A percentile compares a stretch with the other conserved stretches of the same genome.
Evolutionary conservation across 2,329 filamentous ascomycete genomes (phyloP).

Genomic region (Phialophora verrucosa): DNA sequence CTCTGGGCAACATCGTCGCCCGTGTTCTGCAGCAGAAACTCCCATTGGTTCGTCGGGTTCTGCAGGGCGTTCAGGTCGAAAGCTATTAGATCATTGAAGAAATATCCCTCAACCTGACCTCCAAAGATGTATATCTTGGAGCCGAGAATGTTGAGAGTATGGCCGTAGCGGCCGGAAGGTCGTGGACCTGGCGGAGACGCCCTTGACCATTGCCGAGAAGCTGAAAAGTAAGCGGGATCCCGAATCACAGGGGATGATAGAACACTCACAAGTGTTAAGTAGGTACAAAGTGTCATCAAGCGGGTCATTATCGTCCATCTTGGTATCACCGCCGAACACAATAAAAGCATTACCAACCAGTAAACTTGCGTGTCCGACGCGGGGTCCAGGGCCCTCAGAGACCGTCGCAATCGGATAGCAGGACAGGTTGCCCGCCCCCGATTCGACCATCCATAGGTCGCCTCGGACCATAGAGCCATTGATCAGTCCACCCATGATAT

Average conservation of each 20-base stretch:
- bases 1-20: slow-evolving; percentile 64
- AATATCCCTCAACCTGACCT: slow-evolving; percentile 94
- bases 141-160: slow-evolving; percentile 93
- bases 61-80: slow-evolving; percentile 97
- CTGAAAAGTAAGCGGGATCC: slow-evolving; percentile 57
- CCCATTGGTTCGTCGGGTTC: slow-evolving; percentile 89
- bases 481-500: slow-evolving; percentile 95
- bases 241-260: neutral
- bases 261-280: slow-evolving; percentile 87
- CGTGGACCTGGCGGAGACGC: slow-evolving; percentile 84
- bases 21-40: slow-evolving; percentile 80
- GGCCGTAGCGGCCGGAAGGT: slow-evolving; percentile 90
- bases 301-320: slow-evolving; percentile 88
- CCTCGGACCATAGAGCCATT: slow-evolving; percentile 95
- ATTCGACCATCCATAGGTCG: slow-evolving; percentile 97
- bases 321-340: slow-evolving; percentile 97
- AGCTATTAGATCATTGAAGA: slow-evolving; percentile 95
- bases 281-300: slow-evolving; percentile 96
- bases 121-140: slow-evolving; percentile 98
- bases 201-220: slow-evolving; percentile 96
- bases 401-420: slow-evolving; percentile 93
- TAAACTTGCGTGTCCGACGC: slow-evolving; percentile 91
- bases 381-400: slow-evolving; percentile 89
- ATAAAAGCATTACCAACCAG: slow-evolving; percentile 98
- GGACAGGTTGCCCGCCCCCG: slow-evolving; percentile 77